A percentile compares a stretch with the other conserved stretches of the same genome.
phyloP scores from a whole-genome alignment of 371 early-diverging fungal species.

The Mucor ambiguus region DNA sequence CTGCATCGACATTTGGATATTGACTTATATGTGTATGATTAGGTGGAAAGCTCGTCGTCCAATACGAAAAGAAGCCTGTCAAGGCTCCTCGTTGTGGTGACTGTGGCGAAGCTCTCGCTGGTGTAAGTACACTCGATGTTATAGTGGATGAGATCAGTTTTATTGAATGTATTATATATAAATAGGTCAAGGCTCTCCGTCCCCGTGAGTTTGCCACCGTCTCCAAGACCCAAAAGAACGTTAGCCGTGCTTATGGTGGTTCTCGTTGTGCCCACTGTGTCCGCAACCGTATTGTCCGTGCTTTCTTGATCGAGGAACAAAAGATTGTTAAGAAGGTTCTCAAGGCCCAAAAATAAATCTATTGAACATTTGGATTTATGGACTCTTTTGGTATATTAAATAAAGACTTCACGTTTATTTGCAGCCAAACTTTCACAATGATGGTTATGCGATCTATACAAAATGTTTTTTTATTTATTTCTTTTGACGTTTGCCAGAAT shows the following conservation, averaged over 20 bases:
- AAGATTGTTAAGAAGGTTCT: constrained; percentile 99
- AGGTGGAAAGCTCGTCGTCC: constrained; percentile 92
- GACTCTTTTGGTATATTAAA: background rate
- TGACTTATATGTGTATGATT: constrained; percentile 9
- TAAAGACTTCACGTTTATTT: background rate
- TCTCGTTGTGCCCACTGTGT: constrained; percentile 94
- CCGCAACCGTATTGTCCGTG: constrained; percentile 94
- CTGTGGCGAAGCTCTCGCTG: constrained; percentile 89
- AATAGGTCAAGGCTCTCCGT: constrained; percentile 89
- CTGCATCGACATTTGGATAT: background rate
- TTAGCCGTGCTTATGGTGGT: constrained; percentile 97
- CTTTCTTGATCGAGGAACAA: constrained; percentile 99
- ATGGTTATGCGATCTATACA: background rate
- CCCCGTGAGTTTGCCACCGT: constrained; percentile 88
- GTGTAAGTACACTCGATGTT: constrained; percentile 62
- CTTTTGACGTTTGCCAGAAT: constrained; percentile 48
- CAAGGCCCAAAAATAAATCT: constrained; percentile 68
- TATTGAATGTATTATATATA: background rate
- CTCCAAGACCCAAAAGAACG: constrained; percentile 92
- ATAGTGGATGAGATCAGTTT: background rate
- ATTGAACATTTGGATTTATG: background rate
- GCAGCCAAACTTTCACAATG: background rate
- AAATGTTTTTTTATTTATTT: constrained; percentile 16
- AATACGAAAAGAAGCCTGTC: constrained; percentile 93
- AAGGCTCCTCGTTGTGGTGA: constrained; percentile 96